Evolutionary conservation across 2,329 filamentous ascomycete species (phyloP).

Genomic region (Fusarium falciforme): DNA sequence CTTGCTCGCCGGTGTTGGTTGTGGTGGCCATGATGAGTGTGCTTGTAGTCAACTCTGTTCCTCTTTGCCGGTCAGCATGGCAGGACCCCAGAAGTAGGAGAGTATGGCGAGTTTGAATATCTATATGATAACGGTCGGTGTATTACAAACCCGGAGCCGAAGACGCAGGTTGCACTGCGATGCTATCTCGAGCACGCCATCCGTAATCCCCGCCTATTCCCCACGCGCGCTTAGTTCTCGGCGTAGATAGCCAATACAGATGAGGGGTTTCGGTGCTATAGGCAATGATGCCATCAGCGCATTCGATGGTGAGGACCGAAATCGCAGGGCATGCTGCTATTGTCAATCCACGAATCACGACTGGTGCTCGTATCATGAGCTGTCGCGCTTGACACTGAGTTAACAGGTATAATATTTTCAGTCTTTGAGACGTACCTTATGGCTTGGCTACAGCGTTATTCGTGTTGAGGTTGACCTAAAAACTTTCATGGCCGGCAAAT

Average conservation of each 20-base stretch:
- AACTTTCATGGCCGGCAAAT: not conserved
- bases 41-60: not conserved
- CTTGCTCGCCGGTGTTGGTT: not conserved
- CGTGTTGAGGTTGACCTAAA: not conserved
- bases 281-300: not conserved
- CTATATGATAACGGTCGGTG: not conserved
- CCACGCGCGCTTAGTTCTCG: not conserved
- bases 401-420: not conserved
- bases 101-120: not conserved
- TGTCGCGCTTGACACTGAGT: not conserved
- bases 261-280: not conserved
- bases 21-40: not conserved
- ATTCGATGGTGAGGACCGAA: not conserved
- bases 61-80: not conserved
- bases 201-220: conserved; percentile 17
- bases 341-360: not conserved
- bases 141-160: conserved; percentile 6
- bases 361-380: not conserved
- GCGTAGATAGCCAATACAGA: not conserved
- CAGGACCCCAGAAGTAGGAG: not conserved
- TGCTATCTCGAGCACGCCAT: conserved; percentile 14
- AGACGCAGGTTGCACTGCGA: not conserved
- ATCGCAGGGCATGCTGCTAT: not conserved
- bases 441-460: not conserved
- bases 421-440: not conserved